These are phyloP conservation scores for Lactarius hatsudake DNA, from an alignment of 768 basidiomycete genomes.

Conservation along the genomic window DNA sequence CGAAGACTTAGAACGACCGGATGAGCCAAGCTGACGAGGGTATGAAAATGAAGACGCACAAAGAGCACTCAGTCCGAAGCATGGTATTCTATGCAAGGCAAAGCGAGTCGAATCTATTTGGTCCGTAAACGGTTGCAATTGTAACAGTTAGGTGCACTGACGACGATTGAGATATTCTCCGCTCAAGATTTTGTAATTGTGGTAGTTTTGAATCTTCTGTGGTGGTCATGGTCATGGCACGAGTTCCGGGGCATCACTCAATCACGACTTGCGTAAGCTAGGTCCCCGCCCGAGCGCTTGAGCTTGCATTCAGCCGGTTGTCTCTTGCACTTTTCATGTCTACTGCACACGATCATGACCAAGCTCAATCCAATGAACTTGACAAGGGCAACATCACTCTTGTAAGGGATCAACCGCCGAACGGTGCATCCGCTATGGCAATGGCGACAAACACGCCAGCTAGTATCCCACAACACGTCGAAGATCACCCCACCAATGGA, in stretches of 20 bases:
- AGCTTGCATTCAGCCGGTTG: neutral
- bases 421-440: neutral
- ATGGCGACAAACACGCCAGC: neutral
- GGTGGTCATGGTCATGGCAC: neutral
- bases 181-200: neutral
- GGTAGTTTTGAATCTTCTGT: neutral
- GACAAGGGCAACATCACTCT: neutral
- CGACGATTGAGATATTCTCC: slow-evolving; percentile 27
- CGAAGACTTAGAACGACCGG: slow-evolving; percentile 34
- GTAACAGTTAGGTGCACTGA: slow-evolving; percentile 16
- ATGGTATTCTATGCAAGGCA: slow-evolving; percentile 28
- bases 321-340: slow-evolving; percentile 15
- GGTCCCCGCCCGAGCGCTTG: neutral
- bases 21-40: neutral
- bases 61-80: slow-evolving; percentile 35
- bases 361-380: slow-evolving; percentile 3
- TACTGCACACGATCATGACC: slow-evolving; percentile 8
- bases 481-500: slow-evolving; percentile 1
- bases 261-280: slow-evolving; percentile 10
- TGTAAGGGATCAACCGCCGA: neutral
- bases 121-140: neutral
- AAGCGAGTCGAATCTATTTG: neutral
- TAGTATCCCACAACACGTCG: neutral
- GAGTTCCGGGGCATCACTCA: neutral
- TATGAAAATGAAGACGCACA: slow-evolving; percentile 32